A percentile compares a stretch with the other conserved stretches of the same genome.
phyloP scores from a whole-genome alignment of 2,329 filamentous ascomycete genomes.

The Canariomyces notabilis region DNA sequence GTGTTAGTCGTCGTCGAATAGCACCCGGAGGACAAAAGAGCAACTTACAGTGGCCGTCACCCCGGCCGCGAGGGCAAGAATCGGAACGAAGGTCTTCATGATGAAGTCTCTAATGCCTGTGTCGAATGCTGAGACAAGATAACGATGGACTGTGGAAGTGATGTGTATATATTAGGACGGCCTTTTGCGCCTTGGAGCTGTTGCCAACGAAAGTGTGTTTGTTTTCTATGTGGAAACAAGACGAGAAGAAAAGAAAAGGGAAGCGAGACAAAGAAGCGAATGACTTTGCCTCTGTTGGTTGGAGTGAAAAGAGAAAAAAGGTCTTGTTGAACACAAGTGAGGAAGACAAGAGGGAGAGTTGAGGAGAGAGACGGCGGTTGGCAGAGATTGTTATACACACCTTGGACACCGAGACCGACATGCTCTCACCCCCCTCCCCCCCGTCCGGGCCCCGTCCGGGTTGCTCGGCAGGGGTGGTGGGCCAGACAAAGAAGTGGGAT shows the following conservation, averaged over 20 bases:
- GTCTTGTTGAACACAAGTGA: slow-evolving; percentile 21
- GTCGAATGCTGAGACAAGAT: slow-evolving; percentile 10
- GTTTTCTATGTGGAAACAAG: too few relatives aligned
- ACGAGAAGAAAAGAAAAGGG: slow-evolving; percentile 29
- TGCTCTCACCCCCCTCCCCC: neutral
- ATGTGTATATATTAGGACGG: slow-evolving; percentile 12
- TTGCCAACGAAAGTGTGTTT: slow-evolving; percentile 23
- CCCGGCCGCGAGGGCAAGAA: slow-evolving; percentile 49
- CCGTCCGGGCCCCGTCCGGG: neutral
- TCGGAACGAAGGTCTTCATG: slow-evolving; percentile 48
- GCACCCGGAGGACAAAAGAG: neutral
- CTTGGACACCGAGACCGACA: neutral
- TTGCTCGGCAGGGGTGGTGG: neutral
- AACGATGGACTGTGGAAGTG: slow-evolving; percentile 14
- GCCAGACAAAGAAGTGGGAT: slow-evolving; percentile 2
- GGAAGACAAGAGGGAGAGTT: too few relatives aligned
- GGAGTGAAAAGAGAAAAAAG: slow-evolving; percentile 21
- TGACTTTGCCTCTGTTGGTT: slow-evolving; percentile 44
- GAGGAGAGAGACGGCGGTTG: slow-evolving; percentile 12
- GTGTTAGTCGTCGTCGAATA: slow-evolving; percentile 18
- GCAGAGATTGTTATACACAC: slow-evolving; percentile 20
- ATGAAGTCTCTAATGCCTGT: slow-evolving; percentile 25
- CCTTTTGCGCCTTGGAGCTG: slow-evolving; percentile 14
- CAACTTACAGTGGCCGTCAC: slow-evolving; percentile 41
- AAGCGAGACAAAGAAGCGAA: slow-evolving; percentile 52